phyloP scores from a whole-genome alignment of 148 eudicot genomes.

The Salicornia ramosissima region DNA sequence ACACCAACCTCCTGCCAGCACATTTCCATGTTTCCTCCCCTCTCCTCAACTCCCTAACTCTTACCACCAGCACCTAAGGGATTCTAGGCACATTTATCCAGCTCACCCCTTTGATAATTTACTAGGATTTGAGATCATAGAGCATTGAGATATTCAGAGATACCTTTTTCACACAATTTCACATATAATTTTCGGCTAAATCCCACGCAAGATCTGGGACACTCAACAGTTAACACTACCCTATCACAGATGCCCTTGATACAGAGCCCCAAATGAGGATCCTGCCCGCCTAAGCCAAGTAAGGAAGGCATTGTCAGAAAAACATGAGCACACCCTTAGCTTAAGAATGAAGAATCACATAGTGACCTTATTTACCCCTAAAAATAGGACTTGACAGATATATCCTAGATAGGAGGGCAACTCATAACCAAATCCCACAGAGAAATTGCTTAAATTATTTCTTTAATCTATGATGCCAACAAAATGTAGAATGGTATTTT shows the following conservation, averaged over 20 bases:
- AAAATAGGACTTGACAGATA: neutral
- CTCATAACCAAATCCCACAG: neutral
- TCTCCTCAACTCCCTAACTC: neutral
- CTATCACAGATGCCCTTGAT: neutral
- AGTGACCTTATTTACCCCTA: neutral
- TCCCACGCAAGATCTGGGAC: neutral
- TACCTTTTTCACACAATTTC: neutral
- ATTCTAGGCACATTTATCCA: neutral
- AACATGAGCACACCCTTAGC: neutral
- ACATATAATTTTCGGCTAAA: neutral
- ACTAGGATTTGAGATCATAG: neutral
- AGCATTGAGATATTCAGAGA: neutral
- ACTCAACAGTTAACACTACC: neutral
- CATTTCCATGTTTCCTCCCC: neutral
- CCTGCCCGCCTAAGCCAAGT: neutral
- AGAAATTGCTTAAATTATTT: neutral
- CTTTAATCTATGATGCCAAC: neutral
- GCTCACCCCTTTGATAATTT: neutral
- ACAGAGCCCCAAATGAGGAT: neutral
- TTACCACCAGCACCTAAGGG: neutral
- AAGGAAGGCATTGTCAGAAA: neutral
- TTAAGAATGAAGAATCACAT: neutral
- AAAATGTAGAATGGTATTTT: neutral
- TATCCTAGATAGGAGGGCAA: neutral
- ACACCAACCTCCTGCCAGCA: neutral